Base-by-base conservation (phyloP, 2,329 filamentous ascomycete genomes). In the Trichoderma endophyticum region DNA sequence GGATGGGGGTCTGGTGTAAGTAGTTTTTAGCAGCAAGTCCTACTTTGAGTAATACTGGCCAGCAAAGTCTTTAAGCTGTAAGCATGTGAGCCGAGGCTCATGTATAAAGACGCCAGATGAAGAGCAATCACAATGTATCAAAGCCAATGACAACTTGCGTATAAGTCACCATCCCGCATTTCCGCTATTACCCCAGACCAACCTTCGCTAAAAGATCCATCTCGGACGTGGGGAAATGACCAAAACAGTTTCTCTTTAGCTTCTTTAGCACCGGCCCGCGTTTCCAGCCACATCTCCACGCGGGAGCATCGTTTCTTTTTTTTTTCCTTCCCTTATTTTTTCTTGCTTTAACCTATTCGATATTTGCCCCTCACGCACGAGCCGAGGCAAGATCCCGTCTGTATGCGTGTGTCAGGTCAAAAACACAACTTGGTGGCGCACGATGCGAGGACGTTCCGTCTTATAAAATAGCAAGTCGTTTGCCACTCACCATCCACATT, bases 351-450 rank as follows among this genome's bases (percentile, higher is more conserved):
- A 26, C 26, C 12, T 34, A 14, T 15, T 51, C 15, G 6, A 6
- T 28, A 5, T 32, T 60, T n/a, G 43, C 69, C 69, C 69, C 69
- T 65, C 69, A 70, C 57, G 14, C 15, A 48, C 39, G 32, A 62
- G 71, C 71, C 71, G 71, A 72, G 71, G 71, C 65, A 71, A 18
- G 26, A 32, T 62, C n/a, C 24, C 8, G 18, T 59, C 18, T 34
- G 4, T 68, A 8, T 26, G 28, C 26, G 54, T 30, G 39, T 62
- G 43, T 62, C 57, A 15, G 24, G 34, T 34, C 28, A 39, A 24
- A 6, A 7, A 18, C 11, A 4, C n/a, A 18, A 3, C 24, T 30
- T 30, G 18, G 64, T 59, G 64, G 48, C 61, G 61, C 28, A 14
- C 18, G 21, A 59, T 24, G n/a, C 1, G 39, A 36, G n/a, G 18